Evolutionary conservation across 148 eudicot species (phyloP), one percentile per base, ranked within the genome.

Genomic region (Cornus kousa): DNA sequence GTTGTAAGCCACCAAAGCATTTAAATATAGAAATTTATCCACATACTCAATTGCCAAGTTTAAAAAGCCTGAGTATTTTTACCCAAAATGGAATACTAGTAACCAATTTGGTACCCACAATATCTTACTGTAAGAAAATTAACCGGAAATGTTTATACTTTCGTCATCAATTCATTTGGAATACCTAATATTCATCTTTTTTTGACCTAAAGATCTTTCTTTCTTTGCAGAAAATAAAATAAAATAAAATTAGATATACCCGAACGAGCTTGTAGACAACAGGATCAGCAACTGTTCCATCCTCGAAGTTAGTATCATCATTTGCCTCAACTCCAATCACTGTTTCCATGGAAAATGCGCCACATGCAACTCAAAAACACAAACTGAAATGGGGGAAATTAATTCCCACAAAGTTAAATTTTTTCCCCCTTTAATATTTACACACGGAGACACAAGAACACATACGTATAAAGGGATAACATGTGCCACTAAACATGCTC

Each of bases 231-330:
- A 7, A 43, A 8, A 76, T 28, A 28, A 28, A 28, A 28, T 28
- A 46, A 11, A 66, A 37, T 40, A 40, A 14, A 59, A 9, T 20
- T 40, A 28, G 35, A 69, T 72, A 80, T 84, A 93, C 97, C 92
- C 93, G 87, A 82, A 91, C 97, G 71, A 93, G 97, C 87, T 91
- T 88, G 81, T 93, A 93, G 48, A 93, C 92, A 68, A 93, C 88
- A 55, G 97, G 95, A 88, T 93, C 92, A 39, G 97, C 78, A 74
- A 73, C 73, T 68, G 73, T 40, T 53, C 39, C 70, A 48, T 81
- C 83, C 82, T 76, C 83, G 66, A 78, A 66, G 69, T 68, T 64
- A 37, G 80, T 88, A 69, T 82, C 88, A 77, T 82, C 86, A 75
- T 73, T 74, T 75, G 59, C 85, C 76, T 86, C 84, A 10, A 81